Conservation (phyloP, 2,329 filamentous ascomycete species). For the Stachybotrys chlorohalonatus region DNA sequence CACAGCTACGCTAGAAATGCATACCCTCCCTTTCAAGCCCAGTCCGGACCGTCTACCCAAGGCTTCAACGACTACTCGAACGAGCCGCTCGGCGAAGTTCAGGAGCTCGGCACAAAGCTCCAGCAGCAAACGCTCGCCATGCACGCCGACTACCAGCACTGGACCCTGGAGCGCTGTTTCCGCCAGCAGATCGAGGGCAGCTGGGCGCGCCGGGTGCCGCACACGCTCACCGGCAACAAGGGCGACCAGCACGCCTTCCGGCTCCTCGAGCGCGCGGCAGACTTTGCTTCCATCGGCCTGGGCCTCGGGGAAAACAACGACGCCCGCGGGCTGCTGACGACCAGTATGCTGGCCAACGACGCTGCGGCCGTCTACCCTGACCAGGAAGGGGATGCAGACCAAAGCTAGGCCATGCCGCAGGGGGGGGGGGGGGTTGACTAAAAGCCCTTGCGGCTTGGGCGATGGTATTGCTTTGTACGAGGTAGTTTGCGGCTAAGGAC, state of each 20-base stretch:
- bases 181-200: background rate
- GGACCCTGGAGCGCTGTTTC: conserved; percentile 3
- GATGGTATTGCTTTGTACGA: no score
- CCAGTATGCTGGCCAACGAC: no score
- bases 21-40: no score
- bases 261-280: background rate
- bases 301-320: background rate
- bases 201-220: conserved; percentile 1
- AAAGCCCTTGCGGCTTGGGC: no score
- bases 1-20: no score
- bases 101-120: background rate
- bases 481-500: no score
- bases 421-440: no score
- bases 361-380: no score
- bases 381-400: no score
- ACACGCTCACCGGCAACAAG: background rate
- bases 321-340: background rate
- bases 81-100: background rate
- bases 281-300: background rate
- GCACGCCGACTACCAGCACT: conserved; percentile 5
- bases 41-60: no score
- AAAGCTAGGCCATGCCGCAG: no score
- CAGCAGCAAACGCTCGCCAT: conserved; percentile 3
- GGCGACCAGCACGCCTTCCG: background rate
- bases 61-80: background rate